Percentiles rank a stretch among this genome's conserved stretches.
phyloP scores from a whole-genome alignment of 139 green algal species.

The Choricystis sp. region DNA sequence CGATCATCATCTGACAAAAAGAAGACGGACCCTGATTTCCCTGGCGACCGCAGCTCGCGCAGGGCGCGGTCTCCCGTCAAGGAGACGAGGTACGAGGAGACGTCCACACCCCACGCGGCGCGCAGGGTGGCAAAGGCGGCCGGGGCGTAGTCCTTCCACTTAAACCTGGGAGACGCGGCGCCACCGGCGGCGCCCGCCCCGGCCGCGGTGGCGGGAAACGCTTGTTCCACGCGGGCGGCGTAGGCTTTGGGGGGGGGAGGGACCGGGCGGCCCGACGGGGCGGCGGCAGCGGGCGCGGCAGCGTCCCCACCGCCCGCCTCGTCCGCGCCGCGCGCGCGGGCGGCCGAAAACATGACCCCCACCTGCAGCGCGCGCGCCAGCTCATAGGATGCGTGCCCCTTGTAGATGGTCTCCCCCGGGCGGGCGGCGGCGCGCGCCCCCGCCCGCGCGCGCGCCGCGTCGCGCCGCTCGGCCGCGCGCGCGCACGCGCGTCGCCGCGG shows the following conservation, averaged over 20 bases:
- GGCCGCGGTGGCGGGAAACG: neutral
- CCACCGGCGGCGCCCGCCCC: constrained; percentile 11
- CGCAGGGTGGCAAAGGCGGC: constrained; percentile 65
- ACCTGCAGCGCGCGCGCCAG: constrained; percentile 88
- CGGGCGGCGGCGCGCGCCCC: neutral
- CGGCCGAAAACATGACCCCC: constrained; percentile 53
- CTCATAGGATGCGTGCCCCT: constrained; percentile 77
- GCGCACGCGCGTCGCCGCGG: neutral
- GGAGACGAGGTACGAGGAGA: constrained; percentile 19
- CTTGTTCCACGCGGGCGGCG: neutral
- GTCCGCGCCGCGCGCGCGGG: no score
- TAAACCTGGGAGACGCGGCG: constrained; percentile 47
- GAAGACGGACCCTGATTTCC: constrained; percentile 74
- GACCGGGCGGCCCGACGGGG: neutral
- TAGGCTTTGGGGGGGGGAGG: neutral
- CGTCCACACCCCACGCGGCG: constrained; percentile 49
- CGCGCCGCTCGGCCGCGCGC: neutral
- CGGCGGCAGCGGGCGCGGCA: no score
- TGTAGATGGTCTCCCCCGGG: constrained; percentile 65
- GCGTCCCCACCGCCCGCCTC: neutral
- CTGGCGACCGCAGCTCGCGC: constrained; percentile 75
- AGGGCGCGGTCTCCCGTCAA: constrained; percentile 53
- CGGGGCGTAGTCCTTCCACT: constrained; percentile 90
- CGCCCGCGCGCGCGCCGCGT: no score
- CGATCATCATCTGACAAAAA: constrained; percentile 62